Evolutionary conservation across 1,284 basidiomycete species (phyloP).

Genomic region (Melampsora larici-populina): DNA sequence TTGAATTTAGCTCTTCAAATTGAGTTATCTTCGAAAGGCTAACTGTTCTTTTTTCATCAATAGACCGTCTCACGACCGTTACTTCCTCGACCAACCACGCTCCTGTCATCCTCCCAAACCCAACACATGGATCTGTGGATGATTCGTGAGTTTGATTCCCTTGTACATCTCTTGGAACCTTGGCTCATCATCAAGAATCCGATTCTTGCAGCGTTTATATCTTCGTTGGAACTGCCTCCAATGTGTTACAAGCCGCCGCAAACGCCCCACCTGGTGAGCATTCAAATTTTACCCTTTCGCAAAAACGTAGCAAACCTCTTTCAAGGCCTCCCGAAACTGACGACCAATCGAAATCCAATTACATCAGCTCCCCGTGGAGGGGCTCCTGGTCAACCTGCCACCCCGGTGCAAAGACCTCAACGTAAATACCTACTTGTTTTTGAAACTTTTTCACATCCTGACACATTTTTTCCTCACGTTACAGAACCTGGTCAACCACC

Average conservation of each 20-base stretch:
- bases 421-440: background rate
- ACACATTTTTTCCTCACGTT: background rate
- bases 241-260: background rate
- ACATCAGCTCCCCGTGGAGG: background rate
- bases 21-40: background rate
- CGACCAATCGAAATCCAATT: background rate
- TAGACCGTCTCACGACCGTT: background rate
- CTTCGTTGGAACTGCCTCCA: background rate
- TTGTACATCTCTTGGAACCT: background rate
- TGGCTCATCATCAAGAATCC: background rate
- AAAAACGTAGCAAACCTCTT: background rate
- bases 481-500: background rate
- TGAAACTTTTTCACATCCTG: background rate
- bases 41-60: background rate
- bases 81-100: background rate
- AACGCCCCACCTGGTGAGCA: background rate
- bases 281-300: background rate
- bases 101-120: background rate
- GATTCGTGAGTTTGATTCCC: background rate
- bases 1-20: background rate
- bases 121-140: background rate
- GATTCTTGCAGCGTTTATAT: background rate
- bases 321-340: background rate
- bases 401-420: background rate
- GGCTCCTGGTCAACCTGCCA: background rate